Percentiles rank a stretch among this genome's conserved stretches.
phyloP scores from a whole-genome alignment of 768 basidiomycete species.

The Leccinum rimulosum region DNA sequence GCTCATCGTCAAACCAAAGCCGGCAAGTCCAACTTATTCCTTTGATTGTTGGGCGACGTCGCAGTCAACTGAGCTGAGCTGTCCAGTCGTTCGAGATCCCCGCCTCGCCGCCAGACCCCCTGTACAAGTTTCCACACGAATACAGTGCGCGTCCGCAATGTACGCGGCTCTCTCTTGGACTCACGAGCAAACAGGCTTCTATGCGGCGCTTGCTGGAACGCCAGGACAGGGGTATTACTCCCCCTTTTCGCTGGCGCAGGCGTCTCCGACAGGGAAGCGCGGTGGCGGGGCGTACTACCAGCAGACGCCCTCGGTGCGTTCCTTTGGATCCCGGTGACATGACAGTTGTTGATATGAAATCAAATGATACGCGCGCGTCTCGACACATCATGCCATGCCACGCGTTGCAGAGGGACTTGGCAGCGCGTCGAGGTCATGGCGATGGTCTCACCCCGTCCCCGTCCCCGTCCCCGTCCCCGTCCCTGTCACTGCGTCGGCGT shows the following conservation, averaged over 20 bases:
- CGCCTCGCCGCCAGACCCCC: constrained; percentile 21
- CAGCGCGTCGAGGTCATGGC: background rate
- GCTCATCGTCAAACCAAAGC: constrained; percentile 31
- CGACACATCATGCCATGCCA: background rate
- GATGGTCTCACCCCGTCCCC: background rate
- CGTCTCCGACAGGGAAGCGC: background rate
- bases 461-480: background rate
- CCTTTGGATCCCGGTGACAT: background rate
- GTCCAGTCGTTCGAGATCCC: constrained; percentile 28
- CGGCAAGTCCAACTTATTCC: constrained; percentile 17
- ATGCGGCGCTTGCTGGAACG: constrained; percentile 19
- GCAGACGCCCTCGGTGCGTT: background rate
- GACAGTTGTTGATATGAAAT: background rate
- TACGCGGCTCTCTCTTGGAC: background rate
- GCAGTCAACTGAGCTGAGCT: background rate
- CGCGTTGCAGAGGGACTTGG: background rate
- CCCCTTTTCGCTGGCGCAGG: constrained; percentile 7
- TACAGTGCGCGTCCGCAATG: constrained; percentile 11
- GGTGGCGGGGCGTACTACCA: background rate
- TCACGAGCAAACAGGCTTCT: constrained; percentile 17
- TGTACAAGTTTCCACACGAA: constrained; percentile 27
- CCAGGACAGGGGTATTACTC: constrained; percentile 10
- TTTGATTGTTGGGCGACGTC: too few relatives aligned
- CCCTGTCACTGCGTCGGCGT: background rate
- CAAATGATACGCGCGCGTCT: background rate